Evolutionary conservation across 2,329 filamentous ascomycete genomes (phyloP).

Genomic region (Diaporthe sp.): DNA sequence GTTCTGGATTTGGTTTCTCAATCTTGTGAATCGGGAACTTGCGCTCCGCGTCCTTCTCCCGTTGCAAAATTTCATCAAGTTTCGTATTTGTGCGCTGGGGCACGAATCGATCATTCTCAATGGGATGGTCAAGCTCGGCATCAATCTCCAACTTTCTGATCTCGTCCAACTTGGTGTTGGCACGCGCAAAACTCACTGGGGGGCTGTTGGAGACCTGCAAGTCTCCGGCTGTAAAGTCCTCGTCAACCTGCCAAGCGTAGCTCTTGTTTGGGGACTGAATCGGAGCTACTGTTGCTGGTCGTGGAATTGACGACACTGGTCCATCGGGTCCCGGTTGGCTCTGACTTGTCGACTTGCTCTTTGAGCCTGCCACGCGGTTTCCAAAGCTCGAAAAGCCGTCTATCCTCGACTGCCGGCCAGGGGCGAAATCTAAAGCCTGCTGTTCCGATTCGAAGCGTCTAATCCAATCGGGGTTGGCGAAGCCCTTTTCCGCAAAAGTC

Average conservation of each 20-base stretch:
- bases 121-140: constrained; percentile 41
- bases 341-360: constrained; percentile 13
- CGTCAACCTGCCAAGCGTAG: constrained; percentile 68
- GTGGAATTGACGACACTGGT: constrained; percentile 40
- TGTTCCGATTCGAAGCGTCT: constrained; percentile 33
- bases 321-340: constrained; percentile 20
- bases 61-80: constrained; percentile 40
- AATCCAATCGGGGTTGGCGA: constrained; percentile 38
- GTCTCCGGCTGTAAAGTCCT: constrained; percentile 69
- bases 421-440: constrained; percentile 29
- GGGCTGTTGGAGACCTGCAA: constrained; percentile 69
- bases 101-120: constrained; percentile 16
- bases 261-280: constrained; percentile 62
- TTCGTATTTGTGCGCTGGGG: constrained; percentile 37
- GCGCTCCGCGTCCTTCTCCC: constrained; percentile 35
- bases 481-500: constrained; percentile 35
- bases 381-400: constrained; percentile 26
- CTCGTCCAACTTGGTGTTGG: constrained; percentile 51
- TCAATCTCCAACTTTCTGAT: constrained; percentile 52
- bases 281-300: constrained; percentile 42
- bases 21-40: constrained; percentile 1
- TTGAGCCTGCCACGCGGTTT: constrained; percentile 14
- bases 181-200: constrained; percentile 57
- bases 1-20: constrained; percentile 12
- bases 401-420: constrained; percentile 12